phyloP scores from a whole-genome alignment of 352 stramenopile genomes.

The Aphanomyces euteiches region DNA sequence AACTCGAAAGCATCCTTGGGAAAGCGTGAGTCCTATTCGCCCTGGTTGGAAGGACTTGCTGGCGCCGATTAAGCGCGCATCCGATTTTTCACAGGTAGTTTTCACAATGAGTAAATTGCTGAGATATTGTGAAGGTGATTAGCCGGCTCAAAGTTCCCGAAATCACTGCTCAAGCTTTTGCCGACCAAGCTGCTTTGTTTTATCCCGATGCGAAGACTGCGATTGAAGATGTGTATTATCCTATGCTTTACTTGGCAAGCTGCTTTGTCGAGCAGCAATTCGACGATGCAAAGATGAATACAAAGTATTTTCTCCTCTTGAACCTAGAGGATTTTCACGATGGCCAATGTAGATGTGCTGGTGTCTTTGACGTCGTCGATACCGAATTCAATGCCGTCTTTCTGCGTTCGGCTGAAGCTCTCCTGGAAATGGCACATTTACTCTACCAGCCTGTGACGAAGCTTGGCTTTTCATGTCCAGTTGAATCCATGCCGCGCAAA shows the following conservation, averaged over 20 bases:
- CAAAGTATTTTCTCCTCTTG: background rate
- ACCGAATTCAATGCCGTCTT: slow-evolving; percentile 79
- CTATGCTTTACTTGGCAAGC: slow-evolving; percentile 71
- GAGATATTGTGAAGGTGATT: slow-evolving; percentile 33
- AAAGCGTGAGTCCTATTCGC: slow-evolving; percentile 74
- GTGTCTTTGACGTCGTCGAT: slow-evolving; percentile 55
- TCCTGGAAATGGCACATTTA: slow-evolving; percentile 63
- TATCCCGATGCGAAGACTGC: slow-evolving; percentile 38
- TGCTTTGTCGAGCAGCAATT: slow-evolving; percentile 25
- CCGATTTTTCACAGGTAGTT: slow-evolving; percentile 40
- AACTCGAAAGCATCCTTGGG: slow-evolving; percentile 66
- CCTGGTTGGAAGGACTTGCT: slow-evolving; percentile 60
- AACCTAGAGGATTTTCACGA: background rate
- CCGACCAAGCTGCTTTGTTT: slow-evolving; percentile 35
- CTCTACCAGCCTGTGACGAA: slow-evolving; percentile 40
- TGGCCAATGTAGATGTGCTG: slow-evolving; percentile 15
- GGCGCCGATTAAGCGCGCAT: slow-evolving; percentile 41
- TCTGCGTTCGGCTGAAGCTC: slow-evolving; percentile 54
- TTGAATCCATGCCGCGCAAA: slow-evolving; percentile 8
- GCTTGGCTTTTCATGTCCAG: background rate
- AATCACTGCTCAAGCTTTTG: slow-evolving; percentile 50
- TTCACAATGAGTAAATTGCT: background rate
- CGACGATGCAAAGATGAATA: background rate
- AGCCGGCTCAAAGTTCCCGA: slow-evolving; percentile 41
- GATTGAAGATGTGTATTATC: slow-evolving; percentile 67